These are phyloP conservation scores for Daldinia loculata DNA, from an alignment of 495 filamentous ascomycete species.

Conservation along the genomic window DNA sequence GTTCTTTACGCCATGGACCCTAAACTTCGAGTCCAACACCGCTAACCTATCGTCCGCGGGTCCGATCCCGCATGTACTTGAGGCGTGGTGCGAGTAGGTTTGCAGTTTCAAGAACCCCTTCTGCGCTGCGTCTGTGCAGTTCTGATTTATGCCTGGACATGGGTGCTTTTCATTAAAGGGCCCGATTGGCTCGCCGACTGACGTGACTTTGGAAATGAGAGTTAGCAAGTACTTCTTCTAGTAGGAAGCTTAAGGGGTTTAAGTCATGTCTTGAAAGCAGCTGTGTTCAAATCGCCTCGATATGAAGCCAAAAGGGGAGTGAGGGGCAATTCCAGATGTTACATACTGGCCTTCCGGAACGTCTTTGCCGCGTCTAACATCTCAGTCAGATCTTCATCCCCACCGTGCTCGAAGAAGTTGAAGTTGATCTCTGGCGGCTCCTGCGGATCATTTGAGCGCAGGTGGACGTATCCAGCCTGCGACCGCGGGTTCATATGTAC, in stretches of 20 bases:
- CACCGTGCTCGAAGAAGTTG: slow-evolving; percentile 60
- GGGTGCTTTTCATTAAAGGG: slow-evolving; percentile 56
- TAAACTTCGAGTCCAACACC: slow-evolving; percentile 61
- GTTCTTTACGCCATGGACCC: slow-evolving; percentile 57
- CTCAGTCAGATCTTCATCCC: slow-evolving; percentile 56
- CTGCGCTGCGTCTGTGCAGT: slow-evolving; percentile 52
- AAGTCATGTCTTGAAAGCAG: too few relatives aligned
- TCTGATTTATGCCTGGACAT: slow-evolving; percentile 48
- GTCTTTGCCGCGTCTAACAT: slow-evolving; percentile 60
- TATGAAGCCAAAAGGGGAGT: background rate
- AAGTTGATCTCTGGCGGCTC: slow-evolving; percentile 65
- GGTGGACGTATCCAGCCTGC: slow-evolving; percentile 59
- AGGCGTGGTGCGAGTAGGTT: slow-evolving; percentile 62
- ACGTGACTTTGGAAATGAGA: slow-evolving; percentile 20
- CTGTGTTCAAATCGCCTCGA: background rate
- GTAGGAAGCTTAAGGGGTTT: background rate
- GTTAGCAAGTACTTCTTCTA: background rate
- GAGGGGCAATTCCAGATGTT: background rate
- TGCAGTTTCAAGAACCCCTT: slow-evolving; percentile 56
- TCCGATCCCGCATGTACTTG: slow-evolving; percentile 59
- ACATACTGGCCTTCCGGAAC: slow-evolving; percentile 51
- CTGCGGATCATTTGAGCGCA: slow-evolving; percentile 60
- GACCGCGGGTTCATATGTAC: slow-evolving; percentile 61
- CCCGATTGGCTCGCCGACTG: slow-evolving; percentile 44
- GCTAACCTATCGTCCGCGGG: slow-evolving; percentile 57